Conservation (phyloP, 495 filamentous ascomycete species). For the Neurospora sp. region DNA sequence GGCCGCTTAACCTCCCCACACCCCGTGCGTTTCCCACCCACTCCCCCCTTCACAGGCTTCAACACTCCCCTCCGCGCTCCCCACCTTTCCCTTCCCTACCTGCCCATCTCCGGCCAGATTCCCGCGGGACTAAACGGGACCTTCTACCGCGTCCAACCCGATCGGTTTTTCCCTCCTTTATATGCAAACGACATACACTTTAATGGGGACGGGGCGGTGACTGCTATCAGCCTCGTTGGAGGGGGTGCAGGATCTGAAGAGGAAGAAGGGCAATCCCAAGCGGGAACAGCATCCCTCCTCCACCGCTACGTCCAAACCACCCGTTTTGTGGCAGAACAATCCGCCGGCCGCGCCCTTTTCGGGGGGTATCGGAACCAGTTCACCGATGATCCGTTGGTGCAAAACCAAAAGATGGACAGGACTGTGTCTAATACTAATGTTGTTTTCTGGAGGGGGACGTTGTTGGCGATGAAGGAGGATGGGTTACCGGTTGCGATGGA, state of each 20-base stretch:
- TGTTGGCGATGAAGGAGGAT: constrained; percentile 48
- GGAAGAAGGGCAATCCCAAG: too few species aligned
- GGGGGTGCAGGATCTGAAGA: too few species aligned
- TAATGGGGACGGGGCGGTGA: constrained; percentile 36
- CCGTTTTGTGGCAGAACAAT: constrained; percentile 32
- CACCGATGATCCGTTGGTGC: constrained; percentile 42
- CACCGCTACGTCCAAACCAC: constrained; percentile 40
- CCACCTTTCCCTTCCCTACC: constrained; percentile 32
- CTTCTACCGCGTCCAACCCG: constrained; percentile 45
- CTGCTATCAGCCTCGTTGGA: too few species aligned
- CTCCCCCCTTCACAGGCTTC: constrained; percentile 36
- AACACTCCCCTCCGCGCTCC: constrained; percentile 38
- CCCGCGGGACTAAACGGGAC: constrained; percentile 42
- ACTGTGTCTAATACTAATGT: constrained; percentile 48
- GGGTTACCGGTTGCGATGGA: constrained; percentile 46
- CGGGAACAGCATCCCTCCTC: not conserved
- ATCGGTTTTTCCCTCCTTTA: constrained; percentile 41
- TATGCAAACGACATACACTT: constrained; percentile 45
- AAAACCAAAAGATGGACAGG: constrained; percentile 25
- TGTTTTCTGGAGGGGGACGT: constrained; percentile 38
- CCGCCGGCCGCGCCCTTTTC: constrained; percentile 30
- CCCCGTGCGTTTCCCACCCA: constrained; percentile 37
- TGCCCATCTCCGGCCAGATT: constrained; percentile 40
- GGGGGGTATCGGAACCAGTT: constrained; percentile 46
- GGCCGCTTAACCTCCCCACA: constrained; percentile 21